phyloP scores from a whole-genome alignment of 441 rosid genomes.

The Arabidopsis hybrid region DNA sequence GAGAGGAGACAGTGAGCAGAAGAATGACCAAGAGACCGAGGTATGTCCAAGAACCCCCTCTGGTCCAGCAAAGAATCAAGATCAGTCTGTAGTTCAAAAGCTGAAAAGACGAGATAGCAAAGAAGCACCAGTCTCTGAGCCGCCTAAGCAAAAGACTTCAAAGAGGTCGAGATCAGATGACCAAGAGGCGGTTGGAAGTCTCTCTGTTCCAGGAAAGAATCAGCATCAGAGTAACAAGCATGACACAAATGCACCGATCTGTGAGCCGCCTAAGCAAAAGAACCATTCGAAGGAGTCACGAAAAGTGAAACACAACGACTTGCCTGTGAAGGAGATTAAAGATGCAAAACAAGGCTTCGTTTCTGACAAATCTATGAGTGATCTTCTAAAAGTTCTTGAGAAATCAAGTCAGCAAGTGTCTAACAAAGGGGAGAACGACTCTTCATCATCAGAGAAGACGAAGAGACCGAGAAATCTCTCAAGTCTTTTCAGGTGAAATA shows the following conservation, averaged over 20 bases:
- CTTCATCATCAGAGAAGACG: conserved; percentile 27
- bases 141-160: conserved; percentile 34
- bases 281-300: conserved; percentile 35
- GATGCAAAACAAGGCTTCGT: conserved; percentile 6
- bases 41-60: conserved; percentile 22
- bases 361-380: conserved; percentile 35
- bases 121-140: conserved; percentile 27
- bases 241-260: conserved; percentile 17
- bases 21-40: conserved; percentile 23
- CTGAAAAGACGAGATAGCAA: conserved; percentile 18
- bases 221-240: conserved; percentile 33
- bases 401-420: conserved; percentile 29
- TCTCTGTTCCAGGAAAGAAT: conserved; percentile 28
- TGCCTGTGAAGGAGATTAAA: conserved; percentile 15
- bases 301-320: conserved; percentile 7
- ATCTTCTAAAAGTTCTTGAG: conserved; percentile 37
- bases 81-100: conserved; percentile 23
- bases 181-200: conserved; percentile 27
- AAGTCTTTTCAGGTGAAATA: conserved; percentile 42
- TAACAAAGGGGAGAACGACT: conserved; percentile 27
- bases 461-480: conserved; percentile 38
- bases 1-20: conserved; percentile 33
- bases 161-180: conserved; percentile 42
- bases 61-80: conserved; percentile 24
- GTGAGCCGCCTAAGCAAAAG: conserved; percentile 44